These are phyloP conservation scores for Paecilomyces sp. DNA, from an alignment of 2,329 filamentous ascomycete genomes.

Conservation along the genomic window DNA sequence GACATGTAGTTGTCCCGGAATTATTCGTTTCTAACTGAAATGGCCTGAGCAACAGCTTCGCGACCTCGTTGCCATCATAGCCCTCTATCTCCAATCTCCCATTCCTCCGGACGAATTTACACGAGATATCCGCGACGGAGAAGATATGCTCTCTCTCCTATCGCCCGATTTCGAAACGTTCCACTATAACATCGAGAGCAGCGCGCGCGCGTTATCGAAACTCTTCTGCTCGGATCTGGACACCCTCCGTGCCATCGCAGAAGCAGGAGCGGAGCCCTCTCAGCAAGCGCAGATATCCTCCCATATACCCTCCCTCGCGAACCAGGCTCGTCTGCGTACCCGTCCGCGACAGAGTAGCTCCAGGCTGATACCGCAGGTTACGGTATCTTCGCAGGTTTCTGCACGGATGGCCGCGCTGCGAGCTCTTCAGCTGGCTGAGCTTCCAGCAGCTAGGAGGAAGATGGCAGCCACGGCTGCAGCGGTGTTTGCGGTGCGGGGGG, in stretches of 20 bases:
- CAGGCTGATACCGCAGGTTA: constrained; percentile 2
- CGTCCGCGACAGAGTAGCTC: constrained; percentile 6
- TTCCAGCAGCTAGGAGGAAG: constrained; percentile 23
- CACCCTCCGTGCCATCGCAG: constrained; percentile 20
- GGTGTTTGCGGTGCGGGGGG: constrained; percentile 24
- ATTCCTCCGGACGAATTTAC: constrained; percentile 14
- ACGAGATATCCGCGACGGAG: constrained; percentile 7
- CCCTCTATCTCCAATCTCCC: constrained; percentile 29
- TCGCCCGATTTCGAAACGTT: constrained; percentile 28
- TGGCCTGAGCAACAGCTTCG: constrained; percentile 19
- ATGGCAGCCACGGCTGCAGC: constrained; percentile 28
- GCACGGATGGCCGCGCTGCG: constrained; percentile 22
- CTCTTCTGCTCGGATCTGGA: constrained; percentile 16
- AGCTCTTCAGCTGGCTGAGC: constrained; percentile 21
- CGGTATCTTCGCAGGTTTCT: constrained; percentile 19
- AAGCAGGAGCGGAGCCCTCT: constrained; percentile 9
- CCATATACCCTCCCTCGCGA: constrained; percentile 7
- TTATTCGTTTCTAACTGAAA: background rate
- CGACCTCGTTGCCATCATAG: constrained; percentile 26
- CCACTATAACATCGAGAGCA: constrained; percentile 19
- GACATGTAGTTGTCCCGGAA: background rate
- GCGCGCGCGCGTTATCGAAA: constrained; percentile 18
- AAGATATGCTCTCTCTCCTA: constrained; percentile 24
- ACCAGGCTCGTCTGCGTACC: constrained; percentile 5
- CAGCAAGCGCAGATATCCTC: constrained; percentile 4